Evolutionary conservation across 495 filamentous ascomycete species (phyloP).

Genomic region (Aspergillus campestris): DNA sequence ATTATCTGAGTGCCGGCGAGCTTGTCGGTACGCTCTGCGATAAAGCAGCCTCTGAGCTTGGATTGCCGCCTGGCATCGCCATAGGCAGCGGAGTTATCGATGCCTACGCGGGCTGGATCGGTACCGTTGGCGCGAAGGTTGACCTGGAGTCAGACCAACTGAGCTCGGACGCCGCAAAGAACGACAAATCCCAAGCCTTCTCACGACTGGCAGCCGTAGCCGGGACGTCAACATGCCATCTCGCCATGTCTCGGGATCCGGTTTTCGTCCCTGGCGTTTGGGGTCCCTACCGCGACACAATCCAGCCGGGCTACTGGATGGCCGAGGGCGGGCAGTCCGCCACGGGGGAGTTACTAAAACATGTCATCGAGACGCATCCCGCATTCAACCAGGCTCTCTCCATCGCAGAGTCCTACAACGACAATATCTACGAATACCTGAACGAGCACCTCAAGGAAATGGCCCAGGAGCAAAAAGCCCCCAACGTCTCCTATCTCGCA

Average conservation of each 20-base stretch:
- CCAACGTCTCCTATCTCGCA: conserved; percentile 71
- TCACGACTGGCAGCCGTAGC: conserved; percentile 90
- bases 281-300: conserved; percentile 91
- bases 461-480: conserved; percentile 54
- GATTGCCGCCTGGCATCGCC: conserved; percentile 79
- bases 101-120: conserved; percentile 97
- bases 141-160: conserved; percentile 54
- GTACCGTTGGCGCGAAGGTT: conserved; percentile 94
- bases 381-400: conserved; percentile 71
- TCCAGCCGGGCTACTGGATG: conserved; percentile 88
- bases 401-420: conserved; percentile 65
- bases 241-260: conserved; percentile 86
- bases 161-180: conserved; percentile 50
- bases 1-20: conserved; percentile 84
- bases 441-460: conserved; percentile 81
- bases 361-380: conserved; percentile 88
- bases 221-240: conserved; percentile 92
- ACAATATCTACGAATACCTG: conserved; percentile 88
- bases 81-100: conserved; percentile 96
- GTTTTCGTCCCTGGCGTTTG: conserved; percentile 92
- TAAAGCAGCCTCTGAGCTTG: conserved; percentile 73
- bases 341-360: conserved; percentile 87
- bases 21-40: conserved; percentile 76
- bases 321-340: conserved; percentile 94
- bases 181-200: conserved; percentile 86